Evolutionary conservation across 2,329 filamentous ascomycete genomes (phyloP).

Genomic region (Fusarium tjaetaba): DNA sequence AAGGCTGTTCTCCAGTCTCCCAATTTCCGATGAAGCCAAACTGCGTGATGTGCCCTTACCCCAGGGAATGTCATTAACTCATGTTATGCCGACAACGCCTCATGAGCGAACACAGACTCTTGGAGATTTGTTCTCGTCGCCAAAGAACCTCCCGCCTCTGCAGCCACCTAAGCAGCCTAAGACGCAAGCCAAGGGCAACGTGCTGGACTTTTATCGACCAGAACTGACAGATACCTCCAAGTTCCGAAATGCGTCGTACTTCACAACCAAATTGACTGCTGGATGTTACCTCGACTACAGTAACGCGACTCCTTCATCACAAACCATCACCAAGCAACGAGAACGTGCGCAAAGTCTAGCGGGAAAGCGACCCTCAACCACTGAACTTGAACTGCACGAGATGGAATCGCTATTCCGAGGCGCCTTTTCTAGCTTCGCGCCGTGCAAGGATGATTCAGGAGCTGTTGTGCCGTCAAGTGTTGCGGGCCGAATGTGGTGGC

Average conservation of each 20-base stretch:
- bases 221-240: constrained; percentile 65
- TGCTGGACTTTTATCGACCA: constrained; percentile 64
- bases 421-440: constrained; percentile 83
- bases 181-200: constrained; percentile 71
- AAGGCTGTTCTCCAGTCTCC: constrained; percentile 88
- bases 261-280: constrained; percentile 70
- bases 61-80: constrained; percentile 70
- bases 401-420: constrained; percentile 80
- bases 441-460: constrained; percentile 76
- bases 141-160: constrained; percentile 70
- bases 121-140: constrained; percentile 78
- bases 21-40: constrained; percentile 45
- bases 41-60: constrained; percentile 67
- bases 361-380: constrained; percentile 65
- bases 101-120: constrained; percentile 69
- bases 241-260: constrained; percentile 69
- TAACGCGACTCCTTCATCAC: constrained; percentile 67
- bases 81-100: constrained; percentile 47
- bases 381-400: constrained; percentile 69
- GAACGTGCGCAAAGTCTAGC: constrained; percentile 76
- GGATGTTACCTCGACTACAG: constrained; percentile 78
- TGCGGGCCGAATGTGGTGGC: constrained; percentile 80
- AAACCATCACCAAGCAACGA: constrained; percentile 70
- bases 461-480: constrained; percentile 75
- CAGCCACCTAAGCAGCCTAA: constrained; percentile 79